These are phyloP conservation scores for Saitozyma podzolica DNA, from an alignment of 768 basidiomycete genomes.

Conservation along the genomic window DNA sequence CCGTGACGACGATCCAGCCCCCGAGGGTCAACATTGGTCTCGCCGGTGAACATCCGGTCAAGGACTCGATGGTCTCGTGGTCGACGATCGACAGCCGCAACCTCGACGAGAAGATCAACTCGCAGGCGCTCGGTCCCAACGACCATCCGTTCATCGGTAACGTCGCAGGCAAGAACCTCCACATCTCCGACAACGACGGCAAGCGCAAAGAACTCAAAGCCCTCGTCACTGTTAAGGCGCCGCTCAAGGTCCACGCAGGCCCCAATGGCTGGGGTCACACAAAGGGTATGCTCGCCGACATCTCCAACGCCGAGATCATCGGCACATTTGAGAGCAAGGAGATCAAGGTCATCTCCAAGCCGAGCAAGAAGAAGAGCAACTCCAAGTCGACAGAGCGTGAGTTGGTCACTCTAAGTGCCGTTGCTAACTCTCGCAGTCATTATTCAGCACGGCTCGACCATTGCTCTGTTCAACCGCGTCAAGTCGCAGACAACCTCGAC, in stretches of 20 bases:
- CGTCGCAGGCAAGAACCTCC: constrained; percentile 90
- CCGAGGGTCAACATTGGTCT: constrained; percentile 87
- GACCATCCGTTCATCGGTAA: constrained; percentile 85
- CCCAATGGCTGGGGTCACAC: constrained; percentile 43
- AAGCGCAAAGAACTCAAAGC: constrained; percentile 88
- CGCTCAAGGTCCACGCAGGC: constrained; percentile 18
- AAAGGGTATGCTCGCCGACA: constrained; percentile 55
- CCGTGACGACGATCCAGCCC: constrained; percentile 54
- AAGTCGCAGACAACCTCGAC: constrained; percentile 94
- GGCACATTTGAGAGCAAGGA: constrained; percentile 87
- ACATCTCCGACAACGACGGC: constrained; percentile 91
- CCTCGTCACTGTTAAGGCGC: constrained; percentile 61
- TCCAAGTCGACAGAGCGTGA: constrained; percentile 88
- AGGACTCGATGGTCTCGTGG: constrained; percentile 86
- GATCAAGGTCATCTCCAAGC: constrained; percentile 99
- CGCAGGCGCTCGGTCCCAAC: constrained; percentile 16
- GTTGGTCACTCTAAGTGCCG: constrained; percentile 47
- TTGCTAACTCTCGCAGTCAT: constrained; percentile 62
- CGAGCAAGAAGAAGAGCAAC: constrained; percentile 92
- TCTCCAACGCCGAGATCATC: constrained; percentile 77
- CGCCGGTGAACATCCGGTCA: constrained; percentile 81
- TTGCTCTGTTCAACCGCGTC: constrained; percentile 92
- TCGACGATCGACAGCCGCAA: constrained; percentile 78
- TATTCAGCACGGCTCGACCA: constrained; percentile 92
- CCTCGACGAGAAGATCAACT: constrained; percentile 60